Evolutionary conservation across 2,329 filamentous ascomycete species (phyloP), one percentile per base, ranked within the genome.

Genomic region (Bimuria novae-zelandiae): DNA sequence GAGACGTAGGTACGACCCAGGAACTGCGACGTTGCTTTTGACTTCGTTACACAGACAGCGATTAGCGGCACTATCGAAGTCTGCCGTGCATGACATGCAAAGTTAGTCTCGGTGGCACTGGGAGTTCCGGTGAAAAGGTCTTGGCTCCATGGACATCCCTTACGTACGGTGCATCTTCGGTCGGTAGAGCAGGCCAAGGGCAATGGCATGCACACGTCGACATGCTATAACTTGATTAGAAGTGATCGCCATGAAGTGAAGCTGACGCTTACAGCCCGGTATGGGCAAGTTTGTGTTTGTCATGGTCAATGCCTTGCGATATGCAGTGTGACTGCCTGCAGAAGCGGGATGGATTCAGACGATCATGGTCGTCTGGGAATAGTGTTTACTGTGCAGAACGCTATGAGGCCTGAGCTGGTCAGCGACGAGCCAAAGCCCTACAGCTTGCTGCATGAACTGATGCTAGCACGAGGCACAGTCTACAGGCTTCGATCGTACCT

Each of bases 251-350:
- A 36, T 19, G 23, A 47, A 47, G 33, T 37, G 23, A 51, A 55
- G 48, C 47, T 51, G 41, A 51, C 32, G 30, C 43, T 36, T 7
- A 21, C 21, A 46, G 21, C 5, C 7, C 25, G 43, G 21, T 35
- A 21, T 36, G 12, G 30, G n/a, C n/a, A 19, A 46, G 43, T 21
- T 52, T 43, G 11, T 17, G 12, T 25, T 14, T 25, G 40, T 29
- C 19, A 40, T 25, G 45, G 29, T 46, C 42, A 30, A 30, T 54
- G 47, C 42, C 33, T 53, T 57, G 59, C 54, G 55, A 40, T 35
- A 57, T 59, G 61, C 55, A 59, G 41, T 51, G 56, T 60, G 47
- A 60, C 39, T 37, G 43, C 46, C 44, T 60, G 50, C 55, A 55
- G 22, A 19, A 46, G 45, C 55, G 56, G 56, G 56, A 56, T 51